Evolutionary conservation across 805 yeast genomes (phyloP), one percentile per base, ranked within the genome.

Genomic region (Ogataea haglerorum): DNA sequence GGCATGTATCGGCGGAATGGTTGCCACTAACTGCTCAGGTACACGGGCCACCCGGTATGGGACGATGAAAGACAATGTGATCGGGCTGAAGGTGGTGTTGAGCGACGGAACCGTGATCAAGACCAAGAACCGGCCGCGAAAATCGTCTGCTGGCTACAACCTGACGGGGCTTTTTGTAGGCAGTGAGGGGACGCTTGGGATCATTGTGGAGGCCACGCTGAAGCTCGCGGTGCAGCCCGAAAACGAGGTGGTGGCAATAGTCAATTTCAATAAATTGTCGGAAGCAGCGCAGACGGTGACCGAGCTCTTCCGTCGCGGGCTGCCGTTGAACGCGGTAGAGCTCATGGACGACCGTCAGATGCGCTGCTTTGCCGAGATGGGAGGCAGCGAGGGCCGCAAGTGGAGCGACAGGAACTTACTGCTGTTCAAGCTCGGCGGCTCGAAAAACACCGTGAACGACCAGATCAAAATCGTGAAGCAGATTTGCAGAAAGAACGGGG

Each of bases 91-190:
- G 1, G 85, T 85, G 16, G 93, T 85, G 6, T 61, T 85, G 32
- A 85, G 93, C 10, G 95, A 85, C 61, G 95, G 95, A 2, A 80
- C 89, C 1, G 65, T 85, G 24, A 68, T 85, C 35, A 85, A 82
- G 63, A 85, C 95, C 1, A 76, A 77, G 45, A 77, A 74, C 50
- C 70, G 93, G 57, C 90, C 93, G 3, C 72, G 85, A 53, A 85
- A 85, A 52, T 75, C 89, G 2, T 73, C 85, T 47, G 90, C 91
- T 7, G 95, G 95, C 10, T 85, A 85, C 56, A 84, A 83, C 52
- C 66, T 85, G 57, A 85, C 83, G 40, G 81, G 83, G 7, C 58
- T 84, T 43, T 81, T 84, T 54, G 69, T 80, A 33, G 91, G 91
- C 0, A 71, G 82, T 36, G 91, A 84, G 54, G 91, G 91, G 2